These are phyloP conservation scores for Curvularia eragrostidis DNA, from an alignment of 2,329 filamentous ascomycete genomes.

Conservation along the genomic window DNA sequence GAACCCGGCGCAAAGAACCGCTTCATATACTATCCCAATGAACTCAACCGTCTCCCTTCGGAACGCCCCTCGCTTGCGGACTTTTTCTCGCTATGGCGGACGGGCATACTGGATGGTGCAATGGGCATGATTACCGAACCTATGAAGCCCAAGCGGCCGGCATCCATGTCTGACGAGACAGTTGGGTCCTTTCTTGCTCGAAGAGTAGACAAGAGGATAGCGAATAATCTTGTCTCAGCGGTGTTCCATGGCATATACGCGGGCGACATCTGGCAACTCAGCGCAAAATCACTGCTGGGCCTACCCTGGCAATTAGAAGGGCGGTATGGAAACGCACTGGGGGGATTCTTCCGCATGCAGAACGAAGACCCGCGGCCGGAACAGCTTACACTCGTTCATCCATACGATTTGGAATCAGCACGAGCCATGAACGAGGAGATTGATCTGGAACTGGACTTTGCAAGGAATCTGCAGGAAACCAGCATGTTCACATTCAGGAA, in stretches of 20 bases:
- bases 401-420: constrained; percentile 28
- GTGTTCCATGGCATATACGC: constrained; percentile 89
- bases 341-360: constrained; percentile 32
- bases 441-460: constrained; percentile 44
- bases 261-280: constrained; percentile 83
- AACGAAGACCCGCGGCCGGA: constrained; percentile 13
- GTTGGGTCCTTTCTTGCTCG: constrained; percentile 70
- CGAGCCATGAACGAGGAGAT: constrained; percentile 46
- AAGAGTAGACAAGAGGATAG: constrained; percentile 61
- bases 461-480: constrained; percentile 38
- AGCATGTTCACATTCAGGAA: constrained; percentile 55
- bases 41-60: constrained; percentile 63
- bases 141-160: constrained; percentile 41
- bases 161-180: constrained; percentile 67
- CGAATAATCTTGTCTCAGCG: constrained; percentile 77
- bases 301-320: constrained; percentile 58
- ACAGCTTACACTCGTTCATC: constrained; percentile 24
- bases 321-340: constrained; percentile 43
- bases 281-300: constrained; percentile 69
- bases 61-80: constrained; percentile 34
- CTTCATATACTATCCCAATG: constrained; percentile 89
- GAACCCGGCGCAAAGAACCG: constrained; percentile 67
- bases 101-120: constrained; percentile 61
- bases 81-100: constrained; percentile 55
- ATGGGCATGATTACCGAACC: constrained; percentile 50